Base-by-base conservation (phyloP, 768 basidiomycete genomes). In the Asterophora lycoperdoides region DNA sequence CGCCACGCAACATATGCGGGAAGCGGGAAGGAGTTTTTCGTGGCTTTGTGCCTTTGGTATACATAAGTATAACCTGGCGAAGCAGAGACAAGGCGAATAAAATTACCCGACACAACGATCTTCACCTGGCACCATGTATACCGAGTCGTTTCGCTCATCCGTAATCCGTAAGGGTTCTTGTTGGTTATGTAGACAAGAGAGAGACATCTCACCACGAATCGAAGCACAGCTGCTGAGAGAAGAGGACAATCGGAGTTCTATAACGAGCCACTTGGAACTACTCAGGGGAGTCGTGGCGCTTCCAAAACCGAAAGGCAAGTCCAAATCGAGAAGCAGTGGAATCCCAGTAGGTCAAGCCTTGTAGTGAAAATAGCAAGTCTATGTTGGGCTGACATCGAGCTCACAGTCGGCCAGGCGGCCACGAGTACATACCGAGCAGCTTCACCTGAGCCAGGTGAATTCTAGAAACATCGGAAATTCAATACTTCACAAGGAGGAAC, bases 401-500 rank as follows among this genome's bases (percentile, higher is more conserved):
- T 19, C 28, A 30, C 36, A 37, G 39, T 20, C 38, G 13, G 37
- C 49, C 44, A 41, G 33, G 38, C 32, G 41, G 34, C 29, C 34
- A 15, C 17, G 38, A 52, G 40, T 42, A 30, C 23, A 30, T 13
- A 52, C 49, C 39, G 57, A 53, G 39, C 54, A 48, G 40, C 44
- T 55, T 15, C 45, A 53, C 26, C 54, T 54, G 14, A 55, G 49
- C 40, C 41, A 51, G 18, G 40, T 15, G 33, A 45, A 49, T 41
- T 48, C 41, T 9, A 47, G 40, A 44, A 41, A 44, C 29, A 17
- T 35, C 33, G 41, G 23, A 18, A 41, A 33, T 13, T 45, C 56
- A 17, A 45, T 41, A 18, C 13, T 49, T 18, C 29, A 46, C 43
- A 44, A 43, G 35, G 44, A 51, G 18, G 47, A 19, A 8, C 20